These are phyloP conservation scores for Orbilia brochopaga DNA, from an alignment of 2,329 filamentous ascomycete species.

Conservation along the genomic window DNA sequence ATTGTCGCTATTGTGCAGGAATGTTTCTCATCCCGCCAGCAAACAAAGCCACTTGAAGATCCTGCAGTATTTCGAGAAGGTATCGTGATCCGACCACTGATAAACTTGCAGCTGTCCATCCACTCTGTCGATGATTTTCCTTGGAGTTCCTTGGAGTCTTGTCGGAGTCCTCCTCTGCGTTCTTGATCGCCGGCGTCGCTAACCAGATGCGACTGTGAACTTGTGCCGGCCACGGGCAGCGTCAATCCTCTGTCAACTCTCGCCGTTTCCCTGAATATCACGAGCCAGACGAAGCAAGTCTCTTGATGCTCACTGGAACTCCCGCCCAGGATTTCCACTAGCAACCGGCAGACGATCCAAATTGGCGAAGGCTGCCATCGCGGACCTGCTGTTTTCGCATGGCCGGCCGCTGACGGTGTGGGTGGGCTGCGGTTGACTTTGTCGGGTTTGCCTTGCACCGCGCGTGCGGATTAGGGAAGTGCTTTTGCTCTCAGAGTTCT, in stretches of 20 bases:
- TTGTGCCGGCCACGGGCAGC: not conserved
- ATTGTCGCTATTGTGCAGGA: not conserved
- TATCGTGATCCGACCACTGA: conserved; percentile 18
- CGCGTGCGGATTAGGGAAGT: conserved; percentile 50
- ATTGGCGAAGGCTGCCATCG: conserved; percentile 49
- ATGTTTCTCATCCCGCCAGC: conserved; percentile 10
- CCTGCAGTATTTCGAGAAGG: conserved; percentile 43
- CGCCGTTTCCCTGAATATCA: conserved; percentile 49
- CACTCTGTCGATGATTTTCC: conserved; percentile 8
- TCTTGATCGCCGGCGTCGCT: conserved; percentile 24
- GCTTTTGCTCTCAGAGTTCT: conserved; percentile 18
- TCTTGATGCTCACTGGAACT: conserved; percentile 28
- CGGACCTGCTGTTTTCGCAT: conserved; percentile 48
- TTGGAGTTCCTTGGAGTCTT: no score
- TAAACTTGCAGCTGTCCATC: conserved; percentile 12
- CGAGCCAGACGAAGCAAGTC: conserved; percentile 41
- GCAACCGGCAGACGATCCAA: conserved; percentile 23
- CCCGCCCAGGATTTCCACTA: conserved; percentile 39
- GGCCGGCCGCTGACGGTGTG: conserved; percentile 18
- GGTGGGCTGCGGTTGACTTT: conserved; percentile 18
- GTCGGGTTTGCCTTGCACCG: conserved; percentile 41
- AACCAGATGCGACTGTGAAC: conserved; percentile 20
- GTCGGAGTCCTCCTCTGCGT: conserved; percentile 33
- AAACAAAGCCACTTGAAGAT: conserved; percentile 32
- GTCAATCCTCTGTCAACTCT: conserved; percentile 32